Evolutionary conservation across 116 monocot genomes (phyloP).

Genomic region (Posidonia oceanica): DNA sequence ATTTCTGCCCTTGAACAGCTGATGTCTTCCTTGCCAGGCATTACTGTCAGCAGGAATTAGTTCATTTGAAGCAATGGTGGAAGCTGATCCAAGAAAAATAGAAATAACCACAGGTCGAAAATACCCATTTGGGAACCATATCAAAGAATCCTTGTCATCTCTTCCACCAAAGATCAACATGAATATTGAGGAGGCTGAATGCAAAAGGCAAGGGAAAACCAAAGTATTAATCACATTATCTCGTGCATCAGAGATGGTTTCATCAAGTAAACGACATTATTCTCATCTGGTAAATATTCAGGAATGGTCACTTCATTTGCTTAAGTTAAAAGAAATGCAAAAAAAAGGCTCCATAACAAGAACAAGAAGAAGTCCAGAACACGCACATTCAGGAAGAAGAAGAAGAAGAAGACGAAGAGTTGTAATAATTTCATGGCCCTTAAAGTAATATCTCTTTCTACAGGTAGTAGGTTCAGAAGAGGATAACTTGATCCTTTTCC

Average conservation of each 20-base stretch:
- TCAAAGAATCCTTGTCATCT: conserved; percentile 63
- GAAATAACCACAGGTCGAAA: conserved; percentile 87
- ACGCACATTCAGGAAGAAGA: not conserved
- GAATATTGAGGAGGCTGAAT: conserved; percentile 44
- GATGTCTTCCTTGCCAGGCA: conserved; percentile 38
- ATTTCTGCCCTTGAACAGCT: conserved; percentile 1
- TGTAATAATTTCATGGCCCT: not conserved
- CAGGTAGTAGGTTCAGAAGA: conserved; percentile 91
- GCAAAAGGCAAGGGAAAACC: conserved; percentile 48
- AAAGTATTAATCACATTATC: conserved; percentile 50
- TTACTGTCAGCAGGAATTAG: conserved; percentile 59
- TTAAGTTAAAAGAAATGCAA: too few relatives aligned
- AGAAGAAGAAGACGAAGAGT: not conserved
- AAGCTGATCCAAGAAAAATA: conserved; percentile 94
- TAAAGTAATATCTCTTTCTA: not conserved
- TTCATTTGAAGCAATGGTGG: conserved; percentile 58
- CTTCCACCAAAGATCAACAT: conserved; percentile 78
- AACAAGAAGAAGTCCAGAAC: too few relatives aligned
- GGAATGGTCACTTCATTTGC: not conserved
- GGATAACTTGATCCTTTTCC: conserved; percentile 85
- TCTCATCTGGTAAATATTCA: conserved; percentile 63
- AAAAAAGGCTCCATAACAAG: too few relatives aligned
- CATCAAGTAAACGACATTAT: conserved; percentile 57
- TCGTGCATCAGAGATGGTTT: conserved; percentile 23
- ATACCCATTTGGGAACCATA: conserved; percentile 91